A percentile compares a stretch with the other conserved stretches of the same genome.
Conservation (phyloP, 2,329 filamentous ascomycete species). For the Grosmannia huntii region DNA sequence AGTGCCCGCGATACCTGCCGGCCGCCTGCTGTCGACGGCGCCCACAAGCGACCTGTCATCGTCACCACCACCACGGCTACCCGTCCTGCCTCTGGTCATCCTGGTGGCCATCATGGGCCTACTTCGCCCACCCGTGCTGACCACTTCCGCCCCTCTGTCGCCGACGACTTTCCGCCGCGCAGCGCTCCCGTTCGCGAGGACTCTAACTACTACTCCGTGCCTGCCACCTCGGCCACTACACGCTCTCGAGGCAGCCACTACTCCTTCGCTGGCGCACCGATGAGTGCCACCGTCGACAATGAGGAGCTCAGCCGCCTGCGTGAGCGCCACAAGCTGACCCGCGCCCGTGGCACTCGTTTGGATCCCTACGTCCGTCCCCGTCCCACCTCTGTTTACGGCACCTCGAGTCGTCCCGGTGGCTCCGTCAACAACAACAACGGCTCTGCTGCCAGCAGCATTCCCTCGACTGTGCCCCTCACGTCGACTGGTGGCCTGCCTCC, state of each 20-base stretch:
- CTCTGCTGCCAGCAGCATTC: conserved; percentile 12
- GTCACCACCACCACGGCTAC: conserved; percentile 38
- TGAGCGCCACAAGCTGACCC: conserved; percentile 31
- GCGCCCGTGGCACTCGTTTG: conserved; percentile 22
- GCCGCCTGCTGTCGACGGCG: conserved; percentile 37
- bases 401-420: conserved; percentile 20
- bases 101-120: neutral
- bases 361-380: conserved; percentile 27
- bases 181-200: conserved; percentile 37
- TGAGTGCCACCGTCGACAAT: conserved; percentile 24
- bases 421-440: neutral
- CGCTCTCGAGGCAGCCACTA: conserved; percentile 33
- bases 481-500: conserved; percentile 1
- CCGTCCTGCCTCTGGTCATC: conserved; percentile 10
- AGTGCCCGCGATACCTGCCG: conserved; percentile 37
- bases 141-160: conserved; percentile 17
- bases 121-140: conserved; percentile 25
- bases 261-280: conserved; percentile 19
- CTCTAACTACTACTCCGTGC: conserved; percentile 37
- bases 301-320: conserved; percentile 38
- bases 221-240: conserved; percentile 37
- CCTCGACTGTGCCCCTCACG: neutral
- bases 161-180: conserved; percentile 35
- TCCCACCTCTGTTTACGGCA: conserved; percentile 32
- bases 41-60: conserved; percentile 39